These are phyloP conservation scores for Hemisphaericaspora subhashii DNA, from an alignment of 1,139 yeast species.

Conservation along the genomic window DNA sequence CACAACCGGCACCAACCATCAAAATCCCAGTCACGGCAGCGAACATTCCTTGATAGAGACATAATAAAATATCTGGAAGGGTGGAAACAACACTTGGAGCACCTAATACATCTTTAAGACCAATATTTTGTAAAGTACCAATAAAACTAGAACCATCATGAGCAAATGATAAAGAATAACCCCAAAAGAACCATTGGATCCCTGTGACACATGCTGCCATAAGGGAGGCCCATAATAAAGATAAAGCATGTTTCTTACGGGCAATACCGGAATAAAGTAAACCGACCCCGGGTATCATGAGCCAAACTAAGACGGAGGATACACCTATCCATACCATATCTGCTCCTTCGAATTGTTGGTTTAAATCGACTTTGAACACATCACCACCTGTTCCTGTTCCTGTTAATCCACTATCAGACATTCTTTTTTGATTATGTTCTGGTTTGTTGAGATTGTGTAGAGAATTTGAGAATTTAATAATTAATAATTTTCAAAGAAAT, in stretches of 20 bases:
- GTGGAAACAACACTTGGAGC: constrained; percentile 68
- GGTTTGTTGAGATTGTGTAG: not conserved
- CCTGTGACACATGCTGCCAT: constrained; percentile 80
- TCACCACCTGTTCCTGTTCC: constrained; percentile 77
- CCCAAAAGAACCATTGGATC: constrained; percentile 98
- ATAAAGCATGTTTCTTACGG: constrained; percentile 88
- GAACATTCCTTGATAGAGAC: constrained; percentile 94
- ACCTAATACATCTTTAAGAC: constrained; percentile 77
- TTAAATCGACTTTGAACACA: constrained; percentile 69
- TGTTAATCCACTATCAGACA: constrained; percentile 34
- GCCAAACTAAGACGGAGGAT: constrained; percentile 78
- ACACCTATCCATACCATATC: constrained; percentile 90
- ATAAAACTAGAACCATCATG: constrained; percentile 68
- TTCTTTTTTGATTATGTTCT: not conserved
- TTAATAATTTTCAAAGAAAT: too few species aligned
- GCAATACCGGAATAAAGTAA: constrained; percentile 86
- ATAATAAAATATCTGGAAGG: constrained; percentile 84
- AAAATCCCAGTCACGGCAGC: constrained; percentile 89
- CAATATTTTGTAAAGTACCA: constrained; percentile 79
- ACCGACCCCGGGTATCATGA: constrained; percentile 95
- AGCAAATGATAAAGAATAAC: constrained; percentile 84
- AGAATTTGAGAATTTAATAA: not conserved
- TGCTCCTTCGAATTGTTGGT: constrained; percentile 68
- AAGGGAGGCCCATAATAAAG: constrained; percentile 90
- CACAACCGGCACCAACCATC: constrained; percentile 97